Percentiles rank a stretch among this genome's conserved stretches.
Conservation (phyloP, 2,329 filamentous ascomycete genomes). For the Aspergillus texensis region DNA sequence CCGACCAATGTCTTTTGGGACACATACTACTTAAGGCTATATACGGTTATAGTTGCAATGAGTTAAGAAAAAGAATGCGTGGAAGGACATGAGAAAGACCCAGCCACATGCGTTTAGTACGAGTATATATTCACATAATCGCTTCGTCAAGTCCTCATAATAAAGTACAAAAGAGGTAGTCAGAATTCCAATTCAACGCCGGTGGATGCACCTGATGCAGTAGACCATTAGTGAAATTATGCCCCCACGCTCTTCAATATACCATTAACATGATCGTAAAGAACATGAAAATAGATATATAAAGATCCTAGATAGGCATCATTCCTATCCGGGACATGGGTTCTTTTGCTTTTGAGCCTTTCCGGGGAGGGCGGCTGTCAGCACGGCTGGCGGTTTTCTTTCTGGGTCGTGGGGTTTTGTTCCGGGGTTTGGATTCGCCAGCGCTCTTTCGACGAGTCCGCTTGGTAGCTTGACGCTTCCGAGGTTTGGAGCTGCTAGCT, state of each 20-base stretch:
- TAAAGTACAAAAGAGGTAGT: neutral
- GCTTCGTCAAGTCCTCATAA: neutral
- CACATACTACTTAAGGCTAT: neutral
- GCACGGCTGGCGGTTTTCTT: constrained; percentile 26
- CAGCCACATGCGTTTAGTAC: neutral
- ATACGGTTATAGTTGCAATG: neutral
- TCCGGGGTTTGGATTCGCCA: constrained; percentile 24
- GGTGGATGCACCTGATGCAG: constrained; percentile 18
- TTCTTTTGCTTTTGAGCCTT: constrained; percentile 28
- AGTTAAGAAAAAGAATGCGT: neutral
- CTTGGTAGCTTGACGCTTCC: constrained; percentile 31
- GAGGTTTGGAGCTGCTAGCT: constrained; percentile 23
- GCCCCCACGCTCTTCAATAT: constrained; percentile 4
- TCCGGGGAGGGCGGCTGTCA: constrained; percentile 27
- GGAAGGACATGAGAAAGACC: neutral
- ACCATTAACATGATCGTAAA: constrained; percentile 15
- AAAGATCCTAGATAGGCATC: constrained; percentile 40
- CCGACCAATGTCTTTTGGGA: neutral
- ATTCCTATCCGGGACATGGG: constrained; percentile 37
- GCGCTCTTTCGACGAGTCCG: constrained; percentile 30
- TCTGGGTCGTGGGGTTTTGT: constrained; percentile 29
- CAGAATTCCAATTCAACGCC: constrained; percentile 17
- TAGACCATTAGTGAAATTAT: constrained; percentile 5
- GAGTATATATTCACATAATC: neutral
- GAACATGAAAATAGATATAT: constrained; percentile 4